phyloP scores from a whole-genome alignment of 1,284 basidiomycete species.

The Neolentinus lepideus region DNA sequence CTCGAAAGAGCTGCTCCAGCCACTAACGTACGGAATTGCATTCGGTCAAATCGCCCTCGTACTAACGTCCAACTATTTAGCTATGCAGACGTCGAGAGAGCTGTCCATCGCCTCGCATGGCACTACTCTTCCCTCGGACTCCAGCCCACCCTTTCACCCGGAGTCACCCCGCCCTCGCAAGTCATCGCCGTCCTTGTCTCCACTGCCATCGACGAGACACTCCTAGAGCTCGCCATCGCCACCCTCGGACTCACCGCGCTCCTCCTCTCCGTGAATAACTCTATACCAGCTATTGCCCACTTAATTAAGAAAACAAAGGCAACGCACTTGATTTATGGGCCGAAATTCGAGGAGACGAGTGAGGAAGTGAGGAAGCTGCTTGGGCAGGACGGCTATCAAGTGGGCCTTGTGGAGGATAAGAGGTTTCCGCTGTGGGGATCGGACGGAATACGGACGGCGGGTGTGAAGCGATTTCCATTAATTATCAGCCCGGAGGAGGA shows the following conservation, averaged over 20 bases:
- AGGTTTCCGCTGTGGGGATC: conserved; percentile 36
- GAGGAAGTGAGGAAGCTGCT: too few species aligned
- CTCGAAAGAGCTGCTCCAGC: conserved; percentile 51
- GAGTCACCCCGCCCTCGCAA: conserved; percentile 25
- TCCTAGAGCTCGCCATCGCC: conserved; percentile 37
- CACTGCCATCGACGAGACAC: conserved; percentile 32
- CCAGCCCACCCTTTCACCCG: too few species aligned
- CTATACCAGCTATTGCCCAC: conserved; percentile 31
- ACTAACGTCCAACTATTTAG: conserved; percentile 11
- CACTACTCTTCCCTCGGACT: conserved; percentile 31
- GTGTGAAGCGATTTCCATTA: conserved; percentile 25
- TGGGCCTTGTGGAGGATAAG: conserved; percentile 29
- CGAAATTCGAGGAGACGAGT: conserved; percentile 28
- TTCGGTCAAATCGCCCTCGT: too few species aligned
- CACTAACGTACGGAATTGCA: background rate
- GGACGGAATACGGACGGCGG: conserved; percentile 25
- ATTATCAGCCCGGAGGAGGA: conserved; percentile 39
- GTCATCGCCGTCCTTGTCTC: conserved; percentile 32
- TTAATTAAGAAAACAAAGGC: conserved; percentile 40
- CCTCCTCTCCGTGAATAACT: conserved; percentile 30
- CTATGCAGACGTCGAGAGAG: conserved; percentile 25
- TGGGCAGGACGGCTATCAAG: conserved; percentile 20
- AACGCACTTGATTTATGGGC: conserved; percentile 39
- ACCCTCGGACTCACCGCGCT: conserved; percentile 37
- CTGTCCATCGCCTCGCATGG: conserved; percentile 35